Evolutionary conservation across 805 yeast species (phyloP).

Genomic region (Kazachstania psychrophila): DNA sequence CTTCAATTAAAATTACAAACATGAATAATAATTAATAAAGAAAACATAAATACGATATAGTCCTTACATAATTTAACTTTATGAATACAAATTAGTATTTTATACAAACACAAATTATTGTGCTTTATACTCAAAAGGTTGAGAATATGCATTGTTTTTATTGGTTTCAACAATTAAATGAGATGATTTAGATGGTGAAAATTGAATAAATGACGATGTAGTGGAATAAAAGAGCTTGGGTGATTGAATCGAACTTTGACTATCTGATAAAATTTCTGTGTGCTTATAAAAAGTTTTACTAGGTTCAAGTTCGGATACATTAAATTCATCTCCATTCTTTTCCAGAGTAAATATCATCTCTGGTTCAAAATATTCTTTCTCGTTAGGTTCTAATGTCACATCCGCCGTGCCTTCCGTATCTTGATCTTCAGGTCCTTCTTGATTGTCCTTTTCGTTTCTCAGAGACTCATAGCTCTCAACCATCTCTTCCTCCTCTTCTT

Average conservation of each 20-base stretch:
- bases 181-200: constrained; percentile 21
- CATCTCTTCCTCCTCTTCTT: not conserved
- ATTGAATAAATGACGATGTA: constrained; percentile 10
- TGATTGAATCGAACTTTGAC: constrained; percentile 6
- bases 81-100: too few species aligned
- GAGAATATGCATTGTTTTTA: constrained; percentile 26
- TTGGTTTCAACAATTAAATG: constrained; percentile 15
- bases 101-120: not conserved
- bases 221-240: constrained; percentile 2
- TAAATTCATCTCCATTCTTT: too few species aligned
- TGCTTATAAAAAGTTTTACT: not conserved
- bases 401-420: too few species aligned
- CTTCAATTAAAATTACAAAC: too few species aligned
- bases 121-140: constrained; percentile 25
- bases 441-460: not conserved
- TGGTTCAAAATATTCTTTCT: constrained; percentile 1
- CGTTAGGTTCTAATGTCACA: too few species aligned
- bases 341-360: not conserved
- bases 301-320: constrained; percentile 1
- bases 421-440: not conserved
- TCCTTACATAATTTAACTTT: too few species aligned
- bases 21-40: too few species aligned
- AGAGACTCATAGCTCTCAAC: too few species aligned
- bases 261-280: constrained; percentile 1
- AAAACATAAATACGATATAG: too few species aligned